phyloP scores from a whole-genome alignment of 768 basidiomycete genomes.

The Suillus lakei region DNA sequence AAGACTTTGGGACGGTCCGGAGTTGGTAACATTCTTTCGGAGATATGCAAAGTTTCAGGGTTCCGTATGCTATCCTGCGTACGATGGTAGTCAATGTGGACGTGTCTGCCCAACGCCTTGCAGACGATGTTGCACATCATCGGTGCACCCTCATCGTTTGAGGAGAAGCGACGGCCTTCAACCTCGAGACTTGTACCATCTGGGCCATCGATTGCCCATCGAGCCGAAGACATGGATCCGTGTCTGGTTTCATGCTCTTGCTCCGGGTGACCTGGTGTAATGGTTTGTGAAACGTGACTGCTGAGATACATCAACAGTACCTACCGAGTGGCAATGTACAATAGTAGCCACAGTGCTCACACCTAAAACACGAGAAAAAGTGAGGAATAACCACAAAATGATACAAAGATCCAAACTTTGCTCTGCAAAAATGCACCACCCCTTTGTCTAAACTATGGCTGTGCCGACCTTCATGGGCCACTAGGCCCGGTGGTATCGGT shows the following conservation, averaged over 20 bases:
- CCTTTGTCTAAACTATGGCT: conserved; percentile 48
- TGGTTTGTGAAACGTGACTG: background rate
- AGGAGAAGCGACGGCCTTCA: conserved; percentile 57
- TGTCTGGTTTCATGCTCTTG: conserved; percentile 66
- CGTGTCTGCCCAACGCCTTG: conserved; percentile 57
- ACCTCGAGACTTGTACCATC: conserved; percentile 56
- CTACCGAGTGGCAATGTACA: conserved; percentile 61
- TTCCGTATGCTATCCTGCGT: conserved; percentile 42
- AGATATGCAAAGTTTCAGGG: conserved; percentile 52
- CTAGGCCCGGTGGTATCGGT: conserved; percentile 48
- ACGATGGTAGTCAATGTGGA: conserved; percentile 62
- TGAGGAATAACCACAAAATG: background rate
- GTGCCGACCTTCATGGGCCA: conserved; percentile 52
- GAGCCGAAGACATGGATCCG: conserved; percentile 63
- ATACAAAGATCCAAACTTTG: conserved; percentile 35
- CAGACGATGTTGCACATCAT: conserved; percentile 68
- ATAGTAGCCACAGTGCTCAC: conserved; percentile 59
- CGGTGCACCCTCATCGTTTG: conserved; percentile 61
- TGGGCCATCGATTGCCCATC: conserved; percentile 60
- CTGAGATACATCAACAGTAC: background rate
- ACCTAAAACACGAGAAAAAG: conserved; percentile 30
- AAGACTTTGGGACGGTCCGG: conserved; percentile 55
- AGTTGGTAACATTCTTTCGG: conserved; percentile 45
- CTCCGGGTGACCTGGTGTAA: conserved; percentile 54
- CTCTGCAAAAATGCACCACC: conserved; percentile 60